Conservation (phyloP, 495 filamentous ascomycete genomes). For the Bombardia bombarda region DNA sequence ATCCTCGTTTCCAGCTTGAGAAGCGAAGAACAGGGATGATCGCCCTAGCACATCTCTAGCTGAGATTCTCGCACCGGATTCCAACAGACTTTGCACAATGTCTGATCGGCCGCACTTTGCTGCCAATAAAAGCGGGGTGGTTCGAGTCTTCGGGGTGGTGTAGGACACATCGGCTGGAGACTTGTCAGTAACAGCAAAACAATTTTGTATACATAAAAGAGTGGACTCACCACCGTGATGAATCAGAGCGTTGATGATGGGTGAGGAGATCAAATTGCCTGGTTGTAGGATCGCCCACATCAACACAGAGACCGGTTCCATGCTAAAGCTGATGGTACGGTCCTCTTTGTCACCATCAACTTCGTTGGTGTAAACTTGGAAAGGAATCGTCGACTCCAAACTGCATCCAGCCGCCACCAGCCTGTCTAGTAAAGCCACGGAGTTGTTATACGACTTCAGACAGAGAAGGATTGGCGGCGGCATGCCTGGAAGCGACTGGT, state of each 20-base stretch:
- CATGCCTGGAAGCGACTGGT: constrained; percentile 16
- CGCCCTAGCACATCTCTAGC: constrained; percentile 29
- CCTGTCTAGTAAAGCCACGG: constrained; percentile 12
- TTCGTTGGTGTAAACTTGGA: constrained; percentile 10
- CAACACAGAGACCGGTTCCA: constrained; percentile 28
- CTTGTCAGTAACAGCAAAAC: constrained; percentile 7
- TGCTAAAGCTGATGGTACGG: constrained; percentile 13
- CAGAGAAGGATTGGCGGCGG: constrained; percentile 16
- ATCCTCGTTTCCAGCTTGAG: constrained; percentile 13
- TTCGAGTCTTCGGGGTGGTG: constrained; percentile 24
- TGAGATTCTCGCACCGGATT: constrained; percentile 29
- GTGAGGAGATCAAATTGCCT: constrained; percentile 24
- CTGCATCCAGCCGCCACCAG: constrained; percentile 16
- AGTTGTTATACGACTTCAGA: constrained; percentile 19
- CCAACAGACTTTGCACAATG: constrained; percentile 25
- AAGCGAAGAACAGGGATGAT: constrained; percentile 33
- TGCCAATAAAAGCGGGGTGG: constrained; percentile 33
- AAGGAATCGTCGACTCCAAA: constrained; percentile 14
- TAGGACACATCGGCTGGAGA: constrained; percentile 28
- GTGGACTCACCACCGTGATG: too few species aligned
- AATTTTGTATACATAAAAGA: neutral
- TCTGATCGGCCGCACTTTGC: constrained; percentile 26
- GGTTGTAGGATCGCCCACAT: constrained; percentile 35
- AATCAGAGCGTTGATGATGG: constrained; percentile 29
- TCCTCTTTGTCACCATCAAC: constrained; percentile 4